Percentiles rank a stretch among this genome's conserved stretches.
Conservation (phyloP, 2,329 filamentous ascomycete species). For the Diaporthe sp. region DNA sequence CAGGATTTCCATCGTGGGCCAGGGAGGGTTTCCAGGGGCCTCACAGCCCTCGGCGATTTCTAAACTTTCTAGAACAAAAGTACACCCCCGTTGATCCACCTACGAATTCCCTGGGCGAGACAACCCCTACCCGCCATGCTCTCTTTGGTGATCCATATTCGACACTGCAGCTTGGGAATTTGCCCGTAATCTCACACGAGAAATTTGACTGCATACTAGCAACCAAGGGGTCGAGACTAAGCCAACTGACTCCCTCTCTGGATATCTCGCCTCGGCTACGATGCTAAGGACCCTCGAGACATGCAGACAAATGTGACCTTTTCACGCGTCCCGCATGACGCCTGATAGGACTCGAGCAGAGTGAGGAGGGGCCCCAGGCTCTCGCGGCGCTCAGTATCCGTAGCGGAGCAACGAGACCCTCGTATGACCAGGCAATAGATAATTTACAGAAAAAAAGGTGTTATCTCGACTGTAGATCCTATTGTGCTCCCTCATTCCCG, state of each 20-base stretch:
- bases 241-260: not conserved
- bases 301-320: not conserved
- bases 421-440: not conserved
- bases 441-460: not conserved
- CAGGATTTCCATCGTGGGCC: slow-evolving; percentile 3
- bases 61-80: slow-evolving; percentile 30
- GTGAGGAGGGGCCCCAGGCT: not conserved
- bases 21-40: slow-evolving; percentile 13
- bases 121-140: not conserved
- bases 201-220: not conserved
- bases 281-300: not conserved
- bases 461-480: slow-evolving; percentile 2
- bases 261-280: not conserved
- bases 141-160: not conserved
- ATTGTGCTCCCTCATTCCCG: not conserved
- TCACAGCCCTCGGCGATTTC: slow-evolving; percentile 8
- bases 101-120: not conserved
- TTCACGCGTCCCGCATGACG: not conserved
- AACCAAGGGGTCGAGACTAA: not conserved
- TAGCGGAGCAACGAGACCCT: not conserved
- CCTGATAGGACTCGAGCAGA: not conserved
- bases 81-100: not conserved
- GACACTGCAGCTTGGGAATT: not conserved
- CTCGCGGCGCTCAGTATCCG: not conserved
- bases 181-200: not conserved